phyloP scores from a whole-genome alignment of 345 rosid genomes.

The Eucalyptus tenuipes region DNA sequence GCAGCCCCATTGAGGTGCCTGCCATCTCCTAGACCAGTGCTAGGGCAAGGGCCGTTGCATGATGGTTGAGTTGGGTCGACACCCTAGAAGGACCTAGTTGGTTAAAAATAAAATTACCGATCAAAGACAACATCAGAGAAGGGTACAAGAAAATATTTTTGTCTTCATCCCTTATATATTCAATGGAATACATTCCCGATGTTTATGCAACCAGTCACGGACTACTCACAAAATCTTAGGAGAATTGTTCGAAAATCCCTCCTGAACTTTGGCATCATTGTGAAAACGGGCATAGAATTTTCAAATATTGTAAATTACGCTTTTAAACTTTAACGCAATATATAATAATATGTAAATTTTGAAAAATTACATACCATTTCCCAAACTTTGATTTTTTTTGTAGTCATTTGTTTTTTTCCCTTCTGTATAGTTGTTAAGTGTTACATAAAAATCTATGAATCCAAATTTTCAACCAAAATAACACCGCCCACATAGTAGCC shows the following conservation, averaged over 20 bases:
- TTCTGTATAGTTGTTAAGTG: background rate
- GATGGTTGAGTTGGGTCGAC: background rate
- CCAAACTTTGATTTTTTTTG: background rate
- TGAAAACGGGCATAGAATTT: background rate
- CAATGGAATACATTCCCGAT: background rate
- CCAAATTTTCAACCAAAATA: no score
- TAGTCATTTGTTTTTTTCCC: background rate
- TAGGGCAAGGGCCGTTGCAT: background rate
- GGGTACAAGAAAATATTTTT: background rate
- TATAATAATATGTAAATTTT: background rate
- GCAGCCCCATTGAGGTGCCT: background rate
- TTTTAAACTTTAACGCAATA: fast-evolving
- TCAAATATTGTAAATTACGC: fast-evolving
- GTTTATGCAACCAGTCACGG: background rate
- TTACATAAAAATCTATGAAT: no score
- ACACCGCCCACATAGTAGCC: background rate
- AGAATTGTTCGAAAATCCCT: background rate
- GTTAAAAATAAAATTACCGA: background rate
- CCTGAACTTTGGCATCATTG: background rate
- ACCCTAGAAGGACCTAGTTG: background rate
- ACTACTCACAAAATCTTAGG: background rate
- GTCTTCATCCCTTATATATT: background rate
- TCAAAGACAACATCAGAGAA: background rate
- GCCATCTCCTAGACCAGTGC: background rate
- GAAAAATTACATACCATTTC: background rate